These are phyloP conservation scores for Cenchrus americanus DNA, from an alignment of 176 grass and related monocot genomes.

Conservation along the genomic window DNA sequence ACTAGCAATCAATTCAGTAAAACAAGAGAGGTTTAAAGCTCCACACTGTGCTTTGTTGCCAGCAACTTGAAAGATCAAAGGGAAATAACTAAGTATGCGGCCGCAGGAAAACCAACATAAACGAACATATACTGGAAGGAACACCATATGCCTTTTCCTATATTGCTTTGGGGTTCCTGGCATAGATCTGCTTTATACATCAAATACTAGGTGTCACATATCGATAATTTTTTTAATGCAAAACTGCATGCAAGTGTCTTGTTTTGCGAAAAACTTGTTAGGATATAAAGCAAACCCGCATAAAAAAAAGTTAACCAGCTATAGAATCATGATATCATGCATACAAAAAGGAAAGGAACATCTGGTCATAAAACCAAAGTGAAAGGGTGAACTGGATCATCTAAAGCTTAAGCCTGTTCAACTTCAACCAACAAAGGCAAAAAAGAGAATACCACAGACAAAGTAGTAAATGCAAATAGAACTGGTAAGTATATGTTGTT, in stretches of 20 bases:
- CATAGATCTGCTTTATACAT: slow-evolving; percentile 17
- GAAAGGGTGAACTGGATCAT: neutral
- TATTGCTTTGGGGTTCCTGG: neutral
- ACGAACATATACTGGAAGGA: neutral
- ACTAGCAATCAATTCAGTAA: slow-evolving; percentile 9
- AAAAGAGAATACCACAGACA: neutral
- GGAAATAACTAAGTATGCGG: slow-evolving; percentile 3
- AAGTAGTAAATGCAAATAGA: slow-evolving; percentile 6
- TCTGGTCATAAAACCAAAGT: neutral
- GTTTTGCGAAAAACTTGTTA: neutral
- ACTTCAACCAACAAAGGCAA: neutral
- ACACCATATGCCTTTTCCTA: neutral
- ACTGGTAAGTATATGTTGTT: neutral
- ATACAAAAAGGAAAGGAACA: slow-evolving; percentile 13
- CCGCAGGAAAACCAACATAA: neutral
- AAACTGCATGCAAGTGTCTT: slow-evolving; percentile 3
- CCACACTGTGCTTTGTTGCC: neutral
- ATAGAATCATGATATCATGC: slow-evolving; percentile 17
- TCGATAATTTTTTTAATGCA: neutral
- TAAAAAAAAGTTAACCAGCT: slow-evolving; percentile 10
- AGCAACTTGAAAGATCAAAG: slow-evolving; percentile 4
- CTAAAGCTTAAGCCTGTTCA: neutral
- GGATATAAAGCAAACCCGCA: slow-evolving; percentile 10
- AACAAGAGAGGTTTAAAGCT: neutral
- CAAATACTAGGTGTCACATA: neutral